A percentile compares a stretch with the other conserved stretches of the same genome.
These are phyloP conservation scores for Fusarium sp. DNA, from an alignment of 2,329 filamentous ascomycete species.

Conservation along the genomic window DNA sequence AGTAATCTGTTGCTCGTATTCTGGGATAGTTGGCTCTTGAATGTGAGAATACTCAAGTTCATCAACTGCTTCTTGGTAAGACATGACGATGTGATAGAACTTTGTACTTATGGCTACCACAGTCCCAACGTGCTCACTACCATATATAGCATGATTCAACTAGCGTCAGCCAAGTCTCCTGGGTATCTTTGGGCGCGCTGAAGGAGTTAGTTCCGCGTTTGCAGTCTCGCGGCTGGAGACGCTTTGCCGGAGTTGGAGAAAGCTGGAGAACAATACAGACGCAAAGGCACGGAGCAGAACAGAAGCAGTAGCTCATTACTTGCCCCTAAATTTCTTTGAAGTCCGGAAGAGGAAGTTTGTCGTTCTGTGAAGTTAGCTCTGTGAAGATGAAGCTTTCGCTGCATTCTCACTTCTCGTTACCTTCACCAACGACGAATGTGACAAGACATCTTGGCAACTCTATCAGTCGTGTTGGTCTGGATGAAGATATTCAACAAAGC, in stretches of 20 bases:
- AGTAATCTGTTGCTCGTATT: not conserved
- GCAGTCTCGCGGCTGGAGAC: accelerated
- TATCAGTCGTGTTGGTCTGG: accelerated
- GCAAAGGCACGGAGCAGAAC: not conserved
- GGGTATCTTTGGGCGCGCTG: not conserved
- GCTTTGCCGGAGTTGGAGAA: not conserved
- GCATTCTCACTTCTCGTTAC: not conserved
- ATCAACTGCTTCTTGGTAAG: not conserved
- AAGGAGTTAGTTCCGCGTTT: not conserved
- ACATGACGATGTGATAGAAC: not conserved
- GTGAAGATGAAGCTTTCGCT: not conserved
- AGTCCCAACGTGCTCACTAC: accelerated
- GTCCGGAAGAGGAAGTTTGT: not conserved
- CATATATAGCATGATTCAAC: not conserved
- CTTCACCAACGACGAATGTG: not conserved
- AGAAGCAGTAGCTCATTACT: not conserved
- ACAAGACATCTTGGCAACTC: accelerated
- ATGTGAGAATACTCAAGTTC: not conserved
- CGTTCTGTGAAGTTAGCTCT: accelerated
- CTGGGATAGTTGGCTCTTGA: not conserved
- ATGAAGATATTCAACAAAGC: not conserved
- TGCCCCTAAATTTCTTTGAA: accelerated
- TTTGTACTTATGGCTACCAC: not conserved
- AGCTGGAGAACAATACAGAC: not conserved
- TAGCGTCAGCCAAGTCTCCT: accelerated